Evolutionary conservation across 2,329 filamentous ascomycete genomes (phyloP).

Genomic region (Nakataea oryzae): DNA sequence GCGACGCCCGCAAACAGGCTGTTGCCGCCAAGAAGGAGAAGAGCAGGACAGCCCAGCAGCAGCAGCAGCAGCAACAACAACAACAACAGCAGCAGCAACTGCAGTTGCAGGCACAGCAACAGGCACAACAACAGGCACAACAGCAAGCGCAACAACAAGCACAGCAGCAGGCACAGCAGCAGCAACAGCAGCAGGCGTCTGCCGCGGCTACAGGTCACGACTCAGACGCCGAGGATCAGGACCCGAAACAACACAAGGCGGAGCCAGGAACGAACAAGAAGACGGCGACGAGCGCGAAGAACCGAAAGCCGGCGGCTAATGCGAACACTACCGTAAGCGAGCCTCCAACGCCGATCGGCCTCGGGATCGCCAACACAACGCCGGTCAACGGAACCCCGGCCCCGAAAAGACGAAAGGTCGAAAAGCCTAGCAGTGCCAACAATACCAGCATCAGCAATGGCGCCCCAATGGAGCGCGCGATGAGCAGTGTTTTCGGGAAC

Average conservation of each 20-base stretch:
- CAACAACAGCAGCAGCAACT: constrained; percentile 33
- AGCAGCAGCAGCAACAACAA: constrained; percentile 32
- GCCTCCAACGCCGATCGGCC: constrained; percentile 33
- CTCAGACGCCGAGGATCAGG: constrained; percentile 68
- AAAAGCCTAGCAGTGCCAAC: constrained; percentile 46
- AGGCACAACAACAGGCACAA: constrained; percentile 28
- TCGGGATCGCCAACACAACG: constrained; percentile 53
- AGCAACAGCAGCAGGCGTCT: constrained; percentile 27
- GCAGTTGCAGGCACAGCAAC: constrained; percentile 14
- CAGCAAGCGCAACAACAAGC: constrained; percentile 27
- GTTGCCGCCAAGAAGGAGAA: constrained; percentile 59
- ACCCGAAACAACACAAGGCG: constrained; percentile 23
- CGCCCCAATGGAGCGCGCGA: constrained; percentile 54
- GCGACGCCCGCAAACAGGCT: constrained; percentile 76
- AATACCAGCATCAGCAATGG: constrained; percentile 33
- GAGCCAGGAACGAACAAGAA: constrained; percentile 51
- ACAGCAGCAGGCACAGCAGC: constrained; percentile 15
- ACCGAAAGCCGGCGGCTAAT: constrained; percentile 45
- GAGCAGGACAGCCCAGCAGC: constrained; percentile 38
- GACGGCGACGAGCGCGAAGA: constrained; percentile 45
- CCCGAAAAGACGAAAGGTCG: constrained; percentile 71
- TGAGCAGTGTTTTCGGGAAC: constrained; percentile 45
- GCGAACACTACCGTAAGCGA: constrained; percentile 11
- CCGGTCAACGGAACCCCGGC: constrained; percentile 40
- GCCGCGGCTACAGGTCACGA: constrained; percentile 33